Evolutionary conservation across 257 asterid genomes (phyloP).

Genomic region (Solanum tacnaense): DNA sequence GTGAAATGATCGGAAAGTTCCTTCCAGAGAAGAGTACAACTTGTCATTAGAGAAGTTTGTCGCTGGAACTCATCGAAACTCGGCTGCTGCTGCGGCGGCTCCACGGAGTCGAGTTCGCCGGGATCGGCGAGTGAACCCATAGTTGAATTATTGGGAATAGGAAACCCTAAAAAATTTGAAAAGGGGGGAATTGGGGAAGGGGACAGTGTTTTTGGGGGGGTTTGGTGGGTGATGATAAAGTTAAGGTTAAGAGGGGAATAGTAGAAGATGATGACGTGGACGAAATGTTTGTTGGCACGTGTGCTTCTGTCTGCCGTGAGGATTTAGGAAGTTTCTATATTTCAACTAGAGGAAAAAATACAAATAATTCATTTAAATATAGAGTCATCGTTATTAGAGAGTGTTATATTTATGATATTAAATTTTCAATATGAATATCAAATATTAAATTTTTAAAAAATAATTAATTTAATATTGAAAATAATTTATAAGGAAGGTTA

Average conservation of each 20-base stretch:
- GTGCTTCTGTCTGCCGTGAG: slow-evolving; percentile 21
- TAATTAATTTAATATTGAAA: background rate
- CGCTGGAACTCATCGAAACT: slow-evolving; percentile 95
- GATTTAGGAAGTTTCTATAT: background rate
- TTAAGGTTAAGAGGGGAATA: slow-evolving; percentile 1
- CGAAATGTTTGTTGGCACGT: slow-evolving; percentile 20
- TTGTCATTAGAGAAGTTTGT: slow-evolving; percentile 93
- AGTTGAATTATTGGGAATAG: slow-evolving; percentile 14
- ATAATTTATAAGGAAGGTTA: background rate
- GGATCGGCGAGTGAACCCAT: slow-evolving; percentile 98
- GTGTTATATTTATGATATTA: accelerated
- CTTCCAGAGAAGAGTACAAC: slow-evolving; percentile 98
- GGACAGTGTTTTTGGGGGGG: background rate
- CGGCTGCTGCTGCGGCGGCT: slow-evolving; percentile 55
- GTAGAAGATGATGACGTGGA: slow-evolving; percentile 44
- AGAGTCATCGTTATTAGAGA: no score
- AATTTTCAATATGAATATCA: no score
- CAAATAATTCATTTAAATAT: background rate
- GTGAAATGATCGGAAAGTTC: slow-evolving; percentile 96
- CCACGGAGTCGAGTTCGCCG: slow-evolving; percentile 47
- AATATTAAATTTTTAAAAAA: background rate
- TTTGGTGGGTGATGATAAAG: slow-evolving; percentile 34
- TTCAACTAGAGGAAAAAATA: background rate
- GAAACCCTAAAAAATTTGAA: slow-evolving; percentile 40
- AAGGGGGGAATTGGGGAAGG: background rate